Percentiles rank a stretch among this genome's conserved stretches.
Evolutionary conservation across 2,329 filamentous ascomycete species (phyloP).

Genomic region (Fusarium acutatum): DNA sequence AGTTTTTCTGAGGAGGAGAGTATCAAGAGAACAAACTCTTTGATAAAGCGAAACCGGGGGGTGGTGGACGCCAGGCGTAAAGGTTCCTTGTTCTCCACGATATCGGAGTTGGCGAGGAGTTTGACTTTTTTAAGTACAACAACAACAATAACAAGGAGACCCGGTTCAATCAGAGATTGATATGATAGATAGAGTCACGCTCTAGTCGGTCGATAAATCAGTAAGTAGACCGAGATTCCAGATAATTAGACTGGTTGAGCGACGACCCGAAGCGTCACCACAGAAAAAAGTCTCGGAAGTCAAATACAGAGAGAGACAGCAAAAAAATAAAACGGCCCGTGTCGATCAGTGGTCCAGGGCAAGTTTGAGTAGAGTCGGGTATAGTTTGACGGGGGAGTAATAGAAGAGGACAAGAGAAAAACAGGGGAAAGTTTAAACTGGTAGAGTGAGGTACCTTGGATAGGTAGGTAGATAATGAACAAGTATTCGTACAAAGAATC

Average conservation of each 20-base stretch:
- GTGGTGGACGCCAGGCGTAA: slow-evolving; percentile 12
- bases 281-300: slow-evolving; percentile 7
- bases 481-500: background rate
- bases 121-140: background rate
- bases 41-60: slow-evolving; percentile 18
- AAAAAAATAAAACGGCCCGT: slow-evolving; percentile 18
- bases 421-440: slow-evolving; percentile 23
- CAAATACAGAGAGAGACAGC: background rate
- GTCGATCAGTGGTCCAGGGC: slow-evolving; percentile 24
- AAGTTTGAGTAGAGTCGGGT: background rate
- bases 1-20: background rate
- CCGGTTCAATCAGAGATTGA: background rate
- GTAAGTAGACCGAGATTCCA: background rate
- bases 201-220: background rate
- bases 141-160: background rate
- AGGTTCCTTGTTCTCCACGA: slow-evolving; percentile 3
- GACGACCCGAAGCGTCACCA: slow-evolving; percentile 36
- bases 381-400: background rate
- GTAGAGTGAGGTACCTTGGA: background rate
- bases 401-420: background rate
- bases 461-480: background rate
- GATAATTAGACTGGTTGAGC: slow-evolving; percentile 10
- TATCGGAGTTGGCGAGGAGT: slow-evolving; percentile 5
- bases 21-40: background rate
- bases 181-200: background rate